Evolutionary conservation across 2,329 filamentous ascomycete species (phyloP).

Genomic region (Trichophyton verrucosum): DNA sequence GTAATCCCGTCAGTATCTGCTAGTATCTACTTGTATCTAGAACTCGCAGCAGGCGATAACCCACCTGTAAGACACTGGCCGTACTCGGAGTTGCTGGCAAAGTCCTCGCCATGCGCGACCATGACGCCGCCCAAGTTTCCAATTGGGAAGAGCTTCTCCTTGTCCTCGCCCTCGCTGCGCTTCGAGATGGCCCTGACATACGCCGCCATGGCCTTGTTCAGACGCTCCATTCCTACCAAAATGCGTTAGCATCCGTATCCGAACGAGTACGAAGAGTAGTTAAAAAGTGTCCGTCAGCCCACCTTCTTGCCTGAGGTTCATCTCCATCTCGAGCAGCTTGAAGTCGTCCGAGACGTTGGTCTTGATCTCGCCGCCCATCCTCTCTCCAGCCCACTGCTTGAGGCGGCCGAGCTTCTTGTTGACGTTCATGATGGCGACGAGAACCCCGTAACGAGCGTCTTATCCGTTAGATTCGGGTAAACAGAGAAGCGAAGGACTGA

Average conservation of each 20-base stretch:
- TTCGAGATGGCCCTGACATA: conserved; percentile 84
- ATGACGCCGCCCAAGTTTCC: conserved; percentile 72
- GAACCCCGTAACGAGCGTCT: background rate
- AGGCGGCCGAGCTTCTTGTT: conserved; percentile 88
- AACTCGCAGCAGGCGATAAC: no score
- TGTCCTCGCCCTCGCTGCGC: conserved; percentile 72
- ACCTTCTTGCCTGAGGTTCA: conserved; percentile 83
- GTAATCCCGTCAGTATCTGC: conserved; percentile 2
- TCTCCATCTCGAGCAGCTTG: conserved; percentile 77
- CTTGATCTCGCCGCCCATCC: conserved; percentile 85
- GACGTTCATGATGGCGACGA: conserved; percentile 41
- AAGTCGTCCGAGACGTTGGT: conserved; percentile 83
- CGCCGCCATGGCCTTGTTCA: conserved; percentile 71
- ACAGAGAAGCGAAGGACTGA: background rate
- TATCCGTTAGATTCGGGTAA: no score
- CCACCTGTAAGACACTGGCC: conserved; percentile 66
- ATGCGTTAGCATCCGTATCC: background rate
- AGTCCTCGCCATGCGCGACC: conserved; percentile 82
- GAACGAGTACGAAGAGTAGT: background rate
- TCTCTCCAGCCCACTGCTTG: conserved; percentile 96
- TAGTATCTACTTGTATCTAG: background rate
- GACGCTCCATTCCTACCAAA: conserved; percentile 68
- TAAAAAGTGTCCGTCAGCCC: conserved; percentile 12
- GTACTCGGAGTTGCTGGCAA: conserved; percentile 80
- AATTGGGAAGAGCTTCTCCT: conserved; percentile 71